Base-by-base conservation (phyloP, 23 red algal species). In the Rhodosorus marinus region DNA sequence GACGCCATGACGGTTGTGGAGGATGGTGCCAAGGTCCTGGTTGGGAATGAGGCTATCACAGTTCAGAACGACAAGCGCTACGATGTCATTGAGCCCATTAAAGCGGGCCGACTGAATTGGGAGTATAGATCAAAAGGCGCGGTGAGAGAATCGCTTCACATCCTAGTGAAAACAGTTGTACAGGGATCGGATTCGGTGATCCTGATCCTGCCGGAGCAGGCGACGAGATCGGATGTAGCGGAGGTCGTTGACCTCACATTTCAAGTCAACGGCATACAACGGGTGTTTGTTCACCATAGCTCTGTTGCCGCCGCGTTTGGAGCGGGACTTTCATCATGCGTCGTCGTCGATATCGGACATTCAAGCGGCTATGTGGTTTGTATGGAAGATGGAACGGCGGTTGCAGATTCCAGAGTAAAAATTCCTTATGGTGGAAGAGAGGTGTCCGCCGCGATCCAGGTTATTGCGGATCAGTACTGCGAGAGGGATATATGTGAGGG, bases 311-410 rank as follows among this genome's bases (percentile, higher is more conserved):
- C 64, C 33, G 64, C 76, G 6, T 54, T 70, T 24, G 76, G 76
- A 19, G 76, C 76, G n/a, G 76, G 76, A 26, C 55, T 82, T 2
- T 34, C 63, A 11, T 68, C 63, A 2, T 69, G 63, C 20, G 65
- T 59, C 21, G 76, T 82, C 5, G 76, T 82, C 21, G 76, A 82
- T 55, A 56, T 82, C 31, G 76, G 76, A 7, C 76, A 82, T 38
- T 59, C 76, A 20, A 57, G 52, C 25, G 69, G 60, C 6, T 64
- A 53, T n/a, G 57, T 82, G 0, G 51, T 67, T 20, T 69, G 63
- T 40, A 60, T 82, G n/a, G 76, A 82, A n/a, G 76, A 82, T 24
- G 76, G 76, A 4, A 24, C 55, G 11, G 62, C 74, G 51, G 55
- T 64, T 21, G 64, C 52, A 0, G 76, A 70, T 21, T 61, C 63